Evolutionary conservation across 1,139 yeast genomes (phyloP), one percentile per base, ranked within the genome.

Genomic region (Scheffersomyces insectosa): DNA sequence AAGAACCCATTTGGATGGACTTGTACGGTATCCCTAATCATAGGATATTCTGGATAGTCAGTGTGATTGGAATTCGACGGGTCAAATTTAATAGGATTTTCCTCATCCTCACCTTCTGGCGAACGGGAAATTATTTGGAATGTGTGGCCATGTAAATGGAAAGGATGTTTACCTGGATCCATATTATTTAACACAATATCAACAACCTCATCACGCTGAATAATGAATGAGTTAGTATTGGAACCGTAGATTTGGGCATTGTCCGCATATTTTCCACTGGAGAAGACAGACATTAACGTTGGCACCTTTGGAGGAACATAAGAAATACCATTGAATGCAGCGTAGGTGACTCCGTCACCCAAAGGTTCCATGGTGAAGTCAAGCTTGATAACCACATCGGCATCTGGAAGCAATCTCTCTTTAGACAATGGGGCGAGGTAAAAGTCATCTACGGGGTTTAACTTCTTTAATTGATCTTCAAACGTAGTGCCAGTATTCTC

Each of bases 111-210:
- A 38, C 72, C 65, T 23, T 71, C 79, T 13, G 65, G 72, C 8
- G 85, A 82, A 61, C 88, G 78, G 39, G 76, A 80, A 42, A 88
- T 60, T 8, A 87, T 73, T 74, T 89, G 95, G 75, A 88, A 87
- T 47, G 73, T 76, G 64, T 88, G 95, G 29, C 97, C 97, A 56
- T 89, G 97, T 54, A 89, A 69, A 62, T 89, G 97, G 83, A 90
- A 88, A n/a, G 97, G 96, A 65, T 89, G 96, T 48, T 80, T 80
- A 67, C 95, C 95, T 42, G 90, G 88, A 63, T 88, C 96, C 47
- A 70, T 63, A 48, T 88, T 85, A 60, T 88, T 87, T 38, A 89
- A 63, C 9, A 86, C 80, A 44, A 89, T 69, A 55, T 88, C 95
- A 38, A 88, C 78, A 39, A 82, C 70, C 45, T 85, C 90, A 48